Percentiles rank a stretch among this genome's conserved stretches.
Evolutionary conservation across 257 asterid species (phyloP).

Genomic region (Mentha longifolia): DNA sequence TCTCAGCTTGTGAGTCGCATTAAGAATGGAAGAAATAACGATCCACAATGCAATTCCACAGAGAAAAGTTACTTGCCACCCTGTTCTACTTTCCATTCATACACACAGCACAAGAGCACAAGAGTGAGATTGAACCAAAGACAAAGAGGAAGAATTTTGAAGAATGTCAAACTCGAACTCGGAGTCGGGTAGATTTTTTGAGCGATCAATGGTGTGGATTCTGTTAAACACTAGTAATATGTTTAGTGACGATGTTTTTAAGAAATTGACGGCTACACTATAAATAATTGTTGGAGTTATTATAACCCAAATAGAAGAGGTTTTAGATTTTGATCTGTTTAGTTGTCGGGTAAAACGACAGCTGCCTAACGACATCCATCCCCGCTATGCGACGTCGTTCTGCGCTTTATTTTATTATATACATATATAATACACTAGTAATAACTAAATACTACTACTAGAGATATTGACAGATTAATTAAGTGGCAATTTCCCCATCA

Average conservation of each 20-base stretch:
- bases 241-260: too few relatives aligned
- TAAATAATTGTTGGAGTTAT: not conserved
- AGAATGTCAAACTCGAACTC: not conserved
- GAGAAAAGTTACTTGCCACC: slow-evolving; percentile 58
- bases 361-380: not conserved
- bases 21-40: slow-evolving; percentile 63
- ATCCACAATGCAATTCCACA: slow-evolving; percentile 72
- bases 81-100: slow-evolving; percentile 55
- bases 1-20: slow-evolving; percentile 71
- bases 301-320: not conserved
- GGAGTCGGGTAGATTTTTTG: not conserved
- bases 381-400: not conserved
- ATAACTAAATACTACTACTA: too few relatives aligned
- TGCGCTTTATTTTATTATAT: not conserved
- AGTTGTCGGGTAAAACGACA: not conserved
- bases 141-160: not conserved
- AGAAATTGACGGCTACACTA: not conserved
- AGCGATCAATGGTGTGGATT: not conserved
- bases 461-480: too few relatives aligned
- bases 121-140: not conserved
- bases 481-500: too few relatives aligned
- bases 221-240: too few relatives aligned
- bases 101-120: too few relatives aligned
- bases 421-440: too few relatives aligned
- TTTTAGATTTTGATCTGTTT: not conserved